Evolutionary conservation across 2,329 filamentous ascomycete genomes (phyloP).

Genomic region (Pseudogymnoascus verrucosus): DNA sequence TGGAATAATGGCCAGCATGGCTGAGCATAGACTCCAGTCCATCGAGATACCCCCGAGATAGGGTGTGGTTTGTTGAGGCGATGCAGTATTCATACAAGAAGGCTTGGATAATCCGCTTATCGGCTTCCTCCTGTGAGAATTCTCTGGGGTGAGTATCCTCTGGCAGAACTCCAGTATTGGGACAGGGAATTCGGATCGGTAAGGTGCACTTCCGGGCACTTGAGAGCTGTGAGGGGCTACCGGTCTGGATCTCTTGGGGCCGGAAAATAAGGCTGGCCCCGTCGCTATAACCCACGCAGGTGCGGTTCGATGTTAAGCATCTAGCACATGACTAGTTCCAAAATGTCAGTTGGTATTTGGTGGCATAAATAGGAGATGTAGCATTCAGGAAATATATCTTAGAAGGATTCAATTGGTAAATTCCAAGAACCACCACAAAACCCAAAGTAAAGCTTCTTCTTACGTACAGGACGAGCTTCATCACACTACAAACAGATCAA

Average conservation of each 20-base stretch:
- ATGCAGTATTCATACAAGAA: slow-evolving; percentile 23
- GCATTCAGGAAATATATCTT: background rate
- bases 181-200: slow-evolving; percentile 16
- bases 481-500: slow-evolving; percentile 15
- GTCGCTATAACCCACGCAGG: slow-evolving; percentile 17
- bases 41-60: slow-evolving; percentile 19
- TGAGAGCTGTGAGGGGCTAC: background rate
- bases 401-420: background rate
- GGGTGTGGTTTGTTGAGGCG: slow-evolving; percentile 14
- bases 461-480: slow-evolving; percentile 20
- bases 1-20: slow-evolving; percentile 15
- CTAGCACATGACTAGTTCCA: slow-evolving; percentile 18
- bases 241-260: background rate
- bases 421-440: background rate
- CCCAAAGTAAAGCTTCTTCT: background rate
- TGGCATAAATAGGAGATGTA: background rate
- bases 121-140: slow-evolving; percentile 14
- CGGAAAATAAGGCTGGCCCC: slow-evolving; percentile 6
- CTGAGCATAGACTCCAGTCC: slow-evolving; percentile 15
- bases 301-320: slow-evolving; percentile 17
- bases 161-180: slow-evolving; percentile 16
- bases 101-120: slow-evolving; percentile 15
- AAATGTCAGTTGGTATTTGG: background rate
- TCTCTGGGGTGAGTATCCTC: slow-evolving; percentile 17
- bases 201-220: slow-evolving; percentile 20